Percentiles rank a stretch among this genome's conserved stretches.
These are phyloP conservation scores for Aspergillus kassunensis DNA, from an alignment of 495 filamentous ascomycete species.

Conservation along the genomic window DNA sequence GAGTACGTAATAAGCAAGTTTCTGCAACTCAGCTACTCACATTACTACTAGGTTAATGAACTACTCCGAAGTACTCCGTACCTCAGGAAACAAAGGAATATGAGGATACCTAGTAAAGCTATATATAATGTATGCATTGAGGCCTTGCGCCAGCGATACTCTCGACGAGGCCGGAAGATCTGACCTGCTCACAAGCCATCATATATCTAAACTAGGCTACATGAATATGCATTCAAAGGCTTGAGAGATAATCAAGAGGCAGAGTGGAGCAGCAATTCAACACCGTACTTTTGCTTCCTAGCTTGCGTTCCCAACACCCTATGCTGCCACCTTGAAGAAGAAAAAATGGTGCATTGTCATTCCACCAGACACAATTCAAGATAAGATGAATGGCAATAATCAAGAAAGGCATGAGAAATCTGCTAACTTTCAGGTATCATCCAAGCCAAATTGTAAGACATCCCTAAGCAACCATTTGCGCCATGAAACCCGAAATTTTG, in stretches of 20 bases:
- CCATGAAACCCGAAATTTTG: constrained; percentile 8
- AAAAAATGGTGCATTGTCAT: not conserved
- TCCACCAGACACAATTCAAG: not conserved
- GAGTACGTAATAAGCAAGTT: too few relatives aligned
- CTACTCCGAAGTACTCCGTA: too few relatives aligned
- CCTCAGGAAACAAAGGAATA: too few relatives aligned
- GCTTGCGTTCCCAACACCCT: not conserved
- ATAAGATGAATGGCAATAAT: not conserved
- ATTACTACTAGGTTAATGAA: too few relatives aligned
- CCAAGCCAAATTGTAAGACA: constrained; percentile 9
- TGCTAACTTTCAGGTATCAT: constrained; percentile 19
- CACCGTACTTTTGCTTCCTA: not conserved
- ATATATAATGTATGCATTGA: too few relatives aligned
- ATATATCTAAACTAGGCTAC: too few relatives aligned
- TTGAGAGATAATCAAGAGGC: not conserved
- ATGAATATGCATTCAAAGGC: too few relatives aligned
- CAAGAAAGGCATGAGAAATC: constrained; percentile 11
- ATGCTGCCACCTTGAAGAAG: not conserved
- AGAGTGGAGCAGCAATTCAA: not conserved
- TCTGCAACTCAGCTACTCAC: too few relatives aligned
- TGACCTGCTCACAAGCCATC: too few relatives aligned
- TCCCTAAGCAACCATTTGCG: constrained; percentile 14
- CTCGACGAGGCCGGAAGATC: too few relatives aligned
- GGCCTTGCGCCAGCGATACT: too few relatives aligned
- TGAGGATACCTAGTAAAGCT: too few relatives aligned